Percentiles rank a stretch among this genome's conserved stretches.
Conservation (phyloP, 345 rosid genomes). For the Pistacia vera region DNA sequence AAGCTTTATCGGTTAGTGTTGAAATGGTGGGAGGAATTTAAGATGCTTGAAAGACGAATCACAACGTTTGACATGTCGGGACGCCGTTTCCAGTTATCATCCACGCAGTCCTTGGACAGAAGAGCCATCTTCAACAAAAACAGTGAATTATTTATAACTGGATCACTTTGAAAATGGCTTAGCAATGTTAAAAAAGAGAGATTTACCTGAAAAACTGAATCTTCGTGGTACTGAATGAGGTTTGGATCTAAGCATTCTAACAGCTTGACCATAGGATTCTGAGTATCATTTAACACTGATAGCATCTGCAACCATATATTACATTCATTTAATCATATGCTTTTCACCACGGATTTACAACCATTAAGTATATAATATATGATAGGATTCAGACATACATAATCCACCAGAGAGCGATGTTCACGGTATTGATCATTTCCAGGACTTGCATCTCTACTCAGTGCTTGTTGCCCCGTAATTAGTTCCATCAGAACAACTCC, state of each 20-base stretch:
- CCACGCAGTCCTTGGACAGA: constrained; percentile 35
- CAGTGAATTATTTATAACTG: too few relatives aligned
- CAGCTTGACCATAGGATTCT: constrained; percentile 18
- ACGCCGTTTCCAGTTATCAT: constrained; percentile 29
- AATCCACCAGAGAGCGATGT: constrained; percentile 35
- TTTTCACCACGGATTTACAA: not conserved
- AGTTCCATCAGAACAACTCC: constrained; percentile 41
- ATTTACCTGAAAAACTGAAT: constrained; percentile 27
- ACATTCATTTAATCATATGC: too few relatives aligned
- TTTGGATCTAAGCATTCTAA: constrained; percentile 22
- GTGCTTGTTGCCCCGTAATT: constrained; percentile 37
- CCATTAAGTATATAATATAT: not conserved
- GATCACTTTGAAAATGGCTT: too few relatives aligned
- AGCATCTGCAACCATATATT: constrained; percentile 21
- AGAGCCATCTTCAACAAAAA: constrained; percentile 29
- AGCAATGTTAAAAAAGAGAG: not conserved
- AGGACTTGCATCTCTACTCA: constrained; percentile 22
- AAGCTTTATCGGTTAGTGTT: too few relatives aligned
- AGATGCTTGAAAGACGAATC: constrained; percentile 32
- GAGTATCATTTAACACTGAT: constrained; percentile 18
- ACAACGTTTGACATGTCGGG: constrained; percentile 34
- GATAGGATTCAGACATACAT: constrained; percentile 16
- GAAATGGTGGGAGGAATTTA: not conserved
- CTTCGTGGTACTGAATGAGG: constrained; percentile 25
- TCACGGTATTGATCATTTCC: constrained; percentile 14